Conservation (phyloP, 257 asterid genomes). For the Knoxia roxburghii region DNA sequence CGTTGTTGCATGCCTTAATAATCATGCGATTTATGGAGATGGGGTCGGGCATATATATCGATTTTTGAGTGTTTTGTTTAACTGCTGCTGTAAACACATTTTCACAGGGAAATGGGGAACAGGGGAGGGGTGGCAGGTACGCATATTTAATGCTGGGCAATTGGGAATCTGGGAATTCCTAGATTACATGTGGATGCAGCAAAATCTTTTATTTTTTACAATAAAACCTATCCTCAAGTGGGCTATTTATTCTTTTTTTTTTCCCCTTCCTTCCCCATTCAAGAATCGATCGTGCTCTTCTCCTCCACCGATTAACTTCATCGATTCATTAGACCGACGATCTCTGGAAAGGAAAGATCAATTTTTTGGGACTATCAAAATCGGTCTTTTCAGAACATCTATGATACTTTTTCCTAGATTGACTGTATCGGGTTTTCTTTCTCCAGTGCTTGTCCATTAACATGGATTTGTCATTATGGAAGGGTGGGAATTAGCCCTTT, state of each 20-base stretch:
- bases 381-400: not conserved
- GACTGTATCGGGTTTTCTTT: not conserved
- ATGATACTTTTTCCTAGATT: not conserved
- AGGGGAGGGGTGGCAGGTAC: too few relatives aligned
- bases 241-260: not conserved
- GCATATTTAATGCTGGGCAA: too few relatives aligned
- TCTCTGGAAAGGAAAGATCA: not conserved
- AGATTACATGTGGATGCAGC: too few relatives aligned
- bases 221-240: not conserved
- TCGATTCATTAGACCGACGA: not conserved
- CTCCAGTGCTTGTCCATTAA: not conserved
- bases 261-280: too few relatives aligned
- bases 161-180: too few relatives aligned
- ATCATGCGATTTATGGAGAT: not conserved
- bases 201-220: too few relatives aligned
- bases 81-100: not conserved
- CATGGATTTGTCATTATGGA: not conserved
- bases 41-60: not conserved
- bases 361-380: not conserved
- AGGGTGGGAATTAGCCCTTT: not conserved
- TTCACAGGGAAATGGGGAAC: too few relatives aligned
- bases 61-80: not conserved
- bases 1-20: not conserved
- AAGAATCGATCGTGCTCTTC: not conserved
- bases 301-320: not conserved